Evolutionary conservation across 129 eudicot genomes (phyloP), one percentile per base, ranked within the genome.

Genomic region (Saposhnikovia divaricata): DNA sequence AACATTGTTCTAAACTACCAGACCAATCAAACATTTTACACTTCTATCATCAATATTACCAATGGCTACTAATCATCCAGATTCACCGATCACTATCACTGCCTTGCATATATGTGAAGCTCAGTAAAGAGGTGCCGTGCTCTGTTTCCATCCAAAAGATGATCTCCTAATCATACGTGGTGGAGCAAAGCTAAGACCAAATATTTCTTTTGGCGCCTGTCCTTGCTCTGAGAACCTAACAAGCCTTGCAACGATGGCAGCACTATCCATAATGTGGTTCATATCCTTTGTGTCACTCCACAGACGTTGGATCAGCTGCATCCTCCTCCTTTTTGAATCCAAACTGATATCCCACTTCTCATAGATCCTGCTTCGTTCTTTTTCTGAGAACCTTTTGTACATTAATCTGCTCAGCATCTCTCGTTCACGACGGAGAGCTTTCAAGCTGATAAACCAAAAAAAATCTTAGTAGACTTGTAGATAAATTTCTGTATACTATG

Each of bases 141-240:
- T 87, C 31, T 82, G 88, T 79, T 83, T 89, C 99, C 99, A 92
- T 83, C 95, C 89, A 83, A 86, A 89, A 11, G 99, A 90, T 83
- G 91, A 92, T 73, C 96, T 84, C 74, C 83, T 87, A 84, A 77
- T 86, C 85, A 75, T 45, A 78, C 90, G 89, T 6, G 95, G 95
- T 50, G 95, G 97, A 59, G 95, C 80, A 83, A 96, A 92, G 85
- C 97, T 92, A 18, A 96, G 98, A 75, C 99, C 99, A 81, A 92
- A 89, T 95, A 92, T 95, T 87, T 91, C 97, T 83, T 90, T 92
- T 0, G 84, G 81, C 19, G 96, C 95, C 65, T 83, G 86, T 39
- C 96, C 99, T 55, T 92, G 89, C 77, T 89, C 91, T 14, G 89
- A 87, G 80, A 95, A 92, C 81, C 89, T 87, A 55, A 95, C 86